Evolutionary conservation across 2,329 filamentous ascomycete genomes (phyloP).

Genomic region (Pseudocercospora macadamiae): DNA sequence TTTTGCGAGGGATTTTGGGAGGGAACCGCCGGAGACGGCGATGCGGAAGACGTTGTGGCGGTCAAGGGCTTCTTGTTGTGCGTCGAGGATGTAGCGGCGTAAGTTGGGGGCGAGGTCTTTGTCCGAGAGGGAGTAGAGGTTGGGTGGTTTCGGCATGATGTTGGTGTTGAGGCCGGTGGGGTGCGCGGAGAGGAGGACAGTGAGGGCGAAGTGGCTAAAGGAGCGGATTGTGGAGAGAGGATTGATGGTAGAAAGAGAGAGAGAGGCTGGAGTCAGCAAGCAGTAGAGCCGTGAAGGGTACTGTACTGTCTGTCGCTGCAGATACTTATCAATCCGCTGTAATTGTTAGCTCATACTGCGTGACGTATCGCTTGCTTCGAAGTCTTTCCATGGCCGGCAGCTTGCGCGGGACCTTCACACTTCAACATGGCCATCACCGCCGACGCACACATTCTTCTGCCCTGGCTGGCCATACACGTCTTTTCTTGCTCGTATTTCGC

Average conservation of each 20-base stretch:
- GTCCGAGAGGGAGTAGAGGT: slow-evolving; percentile 79
- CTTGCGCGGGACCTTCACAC: background rate
- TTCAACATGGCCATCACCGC: background rate
- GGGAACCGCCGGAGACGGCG: slow-evolving; percentile 88
- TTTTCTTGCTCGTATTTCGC: background rate
- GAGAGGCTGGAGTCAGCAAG: background rate
- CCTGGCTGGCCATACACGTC: background rate
- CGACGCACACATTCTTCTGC: background rate
- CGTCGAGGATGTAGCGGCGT: slow-evolving; percentile 78
- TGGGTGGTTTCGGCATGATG: slow-evolving; percentile 47
- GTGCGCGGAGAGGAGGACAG: slow-evolving; percentile 2
- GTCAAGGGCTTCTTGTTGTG: slow-evolving; percentile 75
- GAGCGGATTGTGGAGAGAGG: background rate
- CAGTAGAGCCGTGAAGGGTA: background rate
- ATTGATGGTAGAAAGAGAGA: background rate
- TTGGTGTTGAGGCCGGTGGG: background rate
- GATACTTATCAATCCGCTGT: slow-evolving; percentile 11
- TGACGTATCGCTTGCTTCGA: slow-evolving; percentile 1
- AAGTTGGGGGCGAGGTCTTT: slow-evolving; percentile 74
- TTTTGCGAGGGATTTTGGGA: slow-evolving; percentile 84
- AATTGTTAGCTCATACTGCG: background rate
- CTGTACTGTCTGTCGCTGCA: background rate
- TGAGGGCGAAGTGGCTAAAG: background rate
- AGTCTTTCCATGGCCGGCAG: background rate
- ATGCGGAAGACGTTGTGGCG: slow-evolving; percentile 85